Evolutionary conservation across 1,284 basidiomycete genomes (phyloP), one percentile per base, ranked within the genome.

Genomic region (Pyrrhoderma noxium): DNA sequence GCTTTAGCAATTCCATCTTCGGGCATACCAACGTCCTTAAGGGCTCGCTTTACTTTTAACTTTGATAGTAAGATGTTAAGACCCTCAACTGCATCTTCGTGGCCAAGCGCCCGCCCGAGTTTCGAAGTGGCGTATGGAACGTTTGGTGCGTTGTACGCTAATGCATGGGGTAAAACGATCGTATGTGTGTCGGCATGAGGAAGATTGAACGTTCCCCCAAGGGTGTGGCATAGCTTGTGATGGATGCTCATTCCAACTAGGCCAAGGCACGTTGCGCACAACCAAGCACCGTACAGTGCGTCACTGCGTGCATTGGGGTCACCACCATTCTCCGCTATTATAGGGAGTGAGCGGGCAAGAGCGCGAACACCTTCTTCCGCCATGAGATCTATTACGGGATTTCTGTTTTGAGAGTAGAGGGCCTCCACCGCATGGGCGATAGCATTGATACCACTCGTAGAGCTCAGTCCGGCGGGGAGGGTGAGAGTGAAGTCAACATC

Each of bases 181-280:
- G 72, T 72, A 55, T 75, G 73, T 2, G 71, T 73, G 54, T 74
- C 71, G 11, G 71, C 65, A 55, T 74, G 72, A 8, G 72, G 70
- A 49, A 74, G 67, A 53, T 67, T 65, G 56, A 74, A 72, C 13
- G 66, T 66, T 8, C 72, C 72, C 25, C 71, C 70, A 31, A 73
- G 65, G n/a, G 67, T 66, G 56, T 72, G 70, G 57, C 70, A 71
- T n/a, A 73, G 62, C 58, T 74, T 74, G 59, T 74, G 72, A 55
- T 75, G 73, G 9, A 75, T 57, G n/a, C 64, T 65, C 68, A 74
- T 70, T 22, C 66, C 65, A 9, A 70, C 69, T 2, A 65, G 59
- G 14, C 70, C 72, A 18, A 71, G 58, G 47, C 68, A 70, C 0
- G 65, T 64, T 8, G 66, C 70, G 45, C 72, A 71, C 0, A 66